Evolutionary conservation across 768 basidiomycete genomes (phyloP).

Genomic region (Strobilomyces dryophilus): DNA sequence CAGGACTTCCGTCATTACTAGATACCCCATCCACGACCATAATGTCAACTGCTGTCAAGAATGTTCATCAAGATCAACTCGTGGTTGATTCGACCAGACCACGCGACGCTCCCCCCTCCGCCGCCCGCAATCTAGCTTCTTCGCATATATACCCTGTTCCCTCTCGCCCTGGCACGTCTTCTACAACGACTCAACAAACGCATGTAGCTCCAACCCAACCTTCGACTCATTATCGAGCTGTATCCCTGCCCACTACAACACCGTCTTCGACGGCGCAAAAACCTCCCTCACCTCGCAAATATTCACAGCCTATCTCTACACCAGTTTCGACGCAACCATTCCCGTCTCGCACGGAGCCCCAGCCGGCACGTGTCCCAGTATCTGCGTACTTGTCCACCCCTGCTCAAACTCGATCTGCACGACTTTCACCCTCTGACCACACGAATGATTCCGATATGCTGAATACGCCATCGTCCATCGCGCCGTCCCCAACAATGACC

Average conservation of each 20-base stretch:
- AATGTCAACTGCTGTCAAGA: conserved; percentile 16
- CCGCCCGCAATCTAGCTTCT: conserved; percentile 17
- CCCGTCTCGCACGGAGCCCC: conserved; percentile 24
- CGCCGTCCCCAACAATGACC: conserved; percentile 43
- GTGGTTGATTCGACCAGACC: conserved; percentile 18
- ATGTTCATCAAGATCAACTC: conserved; percentile 18
- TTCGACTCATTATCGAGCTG: conserved; percentile 32
- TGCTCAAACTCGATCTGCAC: conserved; percentile 25
- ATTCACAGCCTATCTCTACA: conserved; percentile 25
- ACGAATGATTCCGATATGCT: conserved; percentile 49
- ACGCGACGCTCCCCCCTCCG: conserved; percentile 19
- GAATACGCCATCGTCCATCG: conserved; percentile 63
- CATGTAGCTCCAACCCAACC: conserved; percentile 21
- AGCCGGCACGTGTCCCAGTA: conserved; percentile 23
- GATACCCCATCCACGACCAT: conserved; percentile 9
- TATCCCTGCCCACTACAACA: conserved; percentile 32
- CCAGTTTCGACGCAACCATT: conserved; percentile 28
- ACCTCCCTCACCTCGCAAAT: conserved; percentile 28
- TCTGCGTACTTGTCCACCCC: conserved; percentile 31
- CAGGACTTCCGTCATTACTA: conserved; percentile 9
- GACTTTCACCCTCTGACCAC: conserved; percentile 27
- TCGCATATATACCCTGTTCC: conserved; percentile 22
- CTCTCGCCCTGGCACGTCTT: conserved; percentile 19
- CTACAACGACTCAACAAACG: conserved; percentile 18
- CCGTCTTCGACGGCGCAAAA: conserved; percentile 15